These are phyloP conservation scores for Aechmea fasciata DNA, from an alignment of 176 grass and related monocot genomes.

Conservation along the genomic window DNA sequence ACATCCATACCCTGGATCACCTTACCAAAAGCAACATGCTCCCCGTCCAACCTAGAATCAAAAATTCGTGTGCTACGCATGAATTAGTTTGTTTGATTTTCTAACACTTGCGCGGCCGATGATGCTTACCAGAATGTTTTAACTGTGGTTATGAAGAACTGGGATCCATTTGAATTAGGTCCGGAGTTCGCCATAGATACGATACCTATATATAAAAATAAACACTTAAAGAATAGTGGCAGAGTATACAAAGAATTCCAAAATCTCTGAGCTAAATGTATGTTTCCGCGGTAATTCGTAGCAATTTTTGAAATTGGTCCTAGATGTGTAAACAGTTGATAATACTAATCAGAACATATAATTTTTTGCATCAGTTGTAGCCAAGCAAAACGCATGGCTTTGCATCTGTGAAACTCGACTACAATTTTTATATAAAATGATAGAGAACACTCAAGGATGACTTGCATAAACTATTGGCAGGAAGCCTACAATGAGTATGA, in stretches of 20 bases:
- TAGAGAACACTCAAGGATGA: too few relatives aligned
- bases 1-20: constrained; percentile 92
- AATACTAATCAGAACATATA: background rate
- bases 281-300: background rate
- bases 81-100: background rate
- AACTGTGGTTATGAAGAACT: constrained; percentile 97
- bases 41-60: constrained; percentile 71
- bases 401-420: too few relatives aligned
- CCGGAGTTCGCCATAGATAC: constrained; percentile 76
- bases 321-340: too few relatives aligned
- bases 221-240: background rate
- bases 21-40: constrained; percentile 83
- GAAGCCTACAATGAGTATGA: too few relatives aligned
- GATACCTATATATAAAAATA: constrained; percentile 36
- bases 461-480: too few relatives aligned
- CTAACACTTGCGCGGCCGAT: background rate
- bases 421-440: too few relatives aligned
- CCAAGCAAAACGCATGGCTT: too few relatives aligned
- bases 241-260: background rate
- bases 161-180: constrained; percentile 82
- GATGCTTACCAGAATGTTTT: constrained; percentile 71
- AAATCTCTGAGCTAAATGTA: background rate
- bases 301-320: too few relatives aligned
- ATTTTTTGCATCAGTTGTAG: background rate
- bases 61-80: background rate